Evolutionary conservation across 1,284 basidiomycete genomes (phyloP).

Genomic region (Cryptococcus amylolentus): DNA sequence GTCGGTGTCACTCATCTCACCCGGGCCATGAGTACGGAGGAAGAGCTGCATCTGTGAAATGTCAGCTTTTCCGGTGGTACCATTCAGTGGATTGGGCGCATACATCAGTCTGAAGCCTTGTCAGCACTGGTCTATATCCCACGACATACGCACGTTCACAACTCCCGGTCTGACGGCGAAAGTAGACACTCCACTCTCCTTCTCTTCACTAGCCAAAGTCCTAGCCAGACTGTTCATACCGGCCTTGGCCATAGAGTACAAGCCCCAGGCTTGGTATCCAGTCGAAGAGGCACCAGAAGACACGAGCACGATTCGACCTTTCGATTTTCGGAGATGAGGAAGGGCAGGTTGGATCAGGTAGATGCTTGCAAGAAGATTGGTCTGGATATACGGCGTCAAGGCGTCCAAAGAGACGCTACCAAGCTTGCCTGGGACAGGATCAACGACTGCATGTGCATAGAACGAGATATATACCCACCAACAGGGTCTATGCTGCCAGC

Average conservation of each 20-base stretch:
- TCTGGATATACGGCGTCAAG: slow-evolving; percentile 40
- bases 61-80: background rate
- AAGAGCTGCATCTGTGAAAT: slow-evolving; percentile 47
- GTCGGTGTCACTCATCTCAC: slow-evolving; percentile 47
- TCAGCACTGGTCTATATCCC: background rate
- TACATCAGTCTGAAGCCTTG: slow-evolving; percentile 15
- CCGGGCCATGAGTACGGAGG: slow-evolving; percentile 39
- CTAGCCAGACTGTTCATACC: slow-evolving; percentile 54
- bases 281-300: slow-evolving; percentile 53
- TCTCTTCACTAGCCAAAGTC: slow-evolving; percentile 55
- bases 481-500: slow-evolving; percentile 53
- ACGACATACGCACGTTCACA: slow-evolving; percentile 47
- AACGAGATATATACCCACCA: slow-evolving; percentile 21
- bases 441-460: background rate
- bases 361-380: slow-evolving; percentile 55
- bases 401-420: slow-evolving; percentile 23
- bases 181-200: slow-evolving; percentile 42
- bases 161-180: slow-evolving; percentile 55
- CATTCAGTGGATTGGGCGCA: background rate
- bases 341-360: slow-evolving; percentile 52
- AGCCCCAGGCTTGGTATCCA: slow-evolving; percentile 53
- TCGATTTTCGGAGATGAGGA: slow-evolving; percentile 49
- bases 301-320: slow-evolving; percentile 53
- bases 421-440: slow-evolving; percentile 26
- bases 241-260: slow-evolving; percentile 53